phyloP scores from a whole-genome alignment of 2,329 filamentous ascomycete genomes.

The Hypomyces perniciosus region DNA sequence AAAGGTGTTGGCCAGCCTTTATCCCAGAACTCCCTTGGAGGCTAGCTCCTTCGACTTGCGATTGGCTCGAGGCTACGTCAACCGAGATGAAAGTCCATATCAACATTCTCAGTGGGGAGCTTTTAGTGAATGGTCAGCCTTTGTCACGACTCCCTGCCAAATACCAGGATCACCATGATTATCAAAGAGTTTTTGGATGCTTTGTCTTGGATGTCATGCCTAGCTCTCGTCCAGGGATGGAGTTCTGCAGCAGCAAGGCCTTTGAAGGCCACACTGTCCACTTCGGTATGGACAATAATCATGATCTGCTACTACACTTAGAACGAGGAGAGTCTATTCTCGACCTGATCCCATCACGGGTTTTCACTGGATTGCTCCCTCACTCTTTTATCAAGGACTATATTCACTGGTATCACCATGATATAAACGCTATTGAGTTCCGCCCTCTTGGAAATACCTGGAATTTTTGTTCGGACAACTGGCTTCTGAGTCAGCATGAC shows the following conservation, averaged over 20 bases:
- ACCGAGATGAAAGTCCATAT: conserved; percentile 31
- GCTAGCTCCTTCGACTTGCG: background rate
- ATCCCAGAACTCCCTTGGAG: background rate
- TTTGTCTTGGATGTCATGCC: conserved; percentile 39
- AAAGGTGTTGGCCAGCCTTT: conserved; percentile 17
- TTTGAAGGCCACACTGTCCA: conserved; percentile 28
- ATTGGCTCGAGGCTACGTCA: conserved; percentile 14
- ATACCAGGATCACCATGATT: conserved; percentile 37
- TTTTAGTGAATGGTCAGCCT: conserved; percentile 46
- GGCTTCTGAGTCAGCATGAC: conserved; percentile 13
- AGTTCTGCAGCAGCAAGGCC: conserved; percentile 3
- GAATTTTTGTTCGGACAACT: conserved; percentile 17
- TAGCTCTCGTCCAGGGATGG: conserved; percentile 22
- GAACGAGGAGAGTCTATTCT: background rate
- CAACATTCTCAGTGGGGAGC: conserved; percentile 43
- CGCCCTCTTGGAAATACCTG: conserved; percentile 22
- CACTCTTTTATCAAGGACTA: conserved; percentile 31
- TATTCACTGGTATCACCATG: conserved; percentile 41
- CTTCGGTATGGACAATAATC: conserved; percentile 22
- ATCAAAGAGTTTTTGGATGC: conserved; percentile 36
- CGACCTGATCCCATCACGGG: conserved; percentile 28
- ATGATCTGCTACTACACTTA: conserved; percentile 29
- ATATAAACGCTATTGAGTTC: conserved; percentile 26
- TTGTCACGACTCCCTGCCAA: conserved; percentile 38
- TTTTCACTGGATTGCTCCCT: conserved; percentile 28